phyloP scores from a whole-genome alignment of 1,284 basidiomycete species.

The Moniliophthora roreri region DNA sequence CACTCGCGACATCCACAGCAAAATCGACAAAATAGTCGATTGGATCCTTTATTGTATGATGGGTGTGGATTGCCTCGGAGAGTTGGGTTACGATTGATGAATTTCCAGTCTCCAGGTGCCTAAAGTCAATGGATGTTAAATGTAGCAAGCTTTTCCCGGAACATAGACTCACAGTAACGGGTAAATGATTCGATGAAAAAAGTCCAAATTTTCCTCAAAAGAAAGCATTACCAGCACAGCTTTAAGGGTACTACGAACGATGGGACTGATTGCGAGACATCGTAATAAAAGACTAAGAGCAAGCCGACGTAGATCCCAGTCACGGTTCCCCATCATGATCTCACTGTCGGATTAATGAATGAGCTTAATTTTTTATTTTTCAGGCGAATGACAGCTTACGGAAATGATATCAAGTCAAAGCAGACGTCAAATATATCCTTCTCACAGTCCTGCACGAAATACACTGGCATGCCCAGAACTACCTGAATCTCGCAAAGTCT shows the following conservation, averaged over 20 bases:
- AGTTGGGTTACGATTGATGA: constrained; percentile 10
- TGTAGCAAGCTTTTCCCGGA: neutral
- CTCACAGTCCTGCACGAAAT: constrained; percentile 4
- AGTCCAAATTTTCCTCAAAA: constrained; percentile 14
- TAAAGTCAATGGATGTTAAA: neutral
- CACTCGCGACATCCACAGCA: constrained; percentile 13
- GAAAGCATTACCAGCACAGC: constrained; percentile 10
- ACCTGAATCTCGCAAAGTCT: constrained; percentile 18
- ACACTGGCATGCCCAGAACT: constrained; percentile 13
- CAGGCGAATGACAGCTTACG: constrained; percentile 2
- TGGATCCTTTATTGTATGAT: constrained; percentile 10
- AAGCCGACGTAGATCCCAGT: constrained; percentile 1
- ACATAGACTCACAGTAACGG: constrained; percentile 12
- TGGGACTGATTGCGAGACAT: constrained; percentile 15
- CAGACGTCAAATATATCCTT: constrained; percentile 15
- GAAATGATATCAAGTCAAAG: constrained; percentile 15
- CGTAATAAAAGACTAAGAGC: constrained; percentile 7
- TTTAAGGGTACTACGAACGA: constrained; percentile 5
- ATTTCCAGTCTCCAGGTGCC: constrained; percentile 5
- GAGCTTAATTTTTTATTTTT: neutral
- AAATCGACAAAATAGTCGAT: constrained; percentile 15
- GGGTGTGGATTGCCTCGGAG: constrained; percentile 7
- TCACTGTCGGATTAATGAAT: too few relatives aligned
- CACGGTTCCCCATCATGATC: constrained; percentile 2
- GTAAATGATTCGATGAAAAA: constrained; percentile 18